Conservation (phyloP, 176 grass and related monocot genomes). For the Calamus simplicifolius region DNA sequence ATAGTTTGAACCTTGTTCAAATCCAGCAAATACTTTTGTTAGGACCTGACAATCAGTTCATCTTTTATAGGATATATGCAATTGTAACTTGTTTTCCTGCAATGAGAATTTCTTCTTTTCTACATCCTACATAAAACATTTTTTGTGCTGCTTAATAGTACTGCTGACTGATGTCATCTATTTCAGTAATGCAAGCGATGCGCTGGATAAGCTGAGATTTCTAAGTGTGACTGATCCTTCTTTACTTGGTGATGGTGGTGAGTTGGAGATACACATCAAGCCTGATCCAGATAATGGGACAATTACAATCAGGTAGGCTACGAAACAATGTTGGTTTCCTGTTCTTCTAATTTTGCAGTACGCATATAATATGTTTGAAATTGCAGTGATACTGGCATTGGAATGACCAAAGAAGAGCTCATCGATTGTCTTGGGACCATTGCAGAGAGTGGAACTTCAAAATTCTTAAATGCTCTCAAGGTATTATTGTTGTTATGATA, state of each 20-base stretch:
- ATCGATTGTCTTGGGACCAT: constrained; percentile 97
- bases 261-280: constrained; percentile 82
- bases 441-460: constrained; percentile 91
- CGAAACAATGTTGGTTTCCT: too few relatives aligned
- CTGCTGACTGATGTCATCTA: neutral
- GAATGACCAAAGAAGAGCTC: constrained; percentile 95
- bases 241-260: constrained; percentile 49
- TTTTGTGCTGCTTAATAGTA: too few relatives aligned
- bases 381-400: constrained; percentile 78
- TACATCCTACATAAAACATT: too few relatives aligned
- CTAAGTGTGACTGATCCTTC: constrained; percentile 73
- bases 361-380: constrained; percentile 21
- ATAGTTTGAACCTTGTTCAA: too few relatives aligned
- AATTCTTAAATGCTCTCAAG: constrained; percentile 89
- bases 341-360: too few relatives aligned
- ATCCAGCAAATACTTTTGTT: too few relatives aligned
- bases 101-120: too few relatives aligned
- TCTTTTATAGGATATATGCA: too few relatives aligned
- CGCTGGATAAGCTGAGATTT: constrained; percentile 92
- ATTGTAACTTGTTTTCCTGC: too few relatives aligned
- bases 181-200: constrained; percentile 87
- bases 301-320: constrained; percentile 52
- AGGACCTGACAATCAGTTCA: too few relatives aligned
- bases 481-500: constrained; percentile 17
- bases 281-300: constrained; percentile 74